Percentiles rank a stretch among this genome's conserved stretches.
phyloP scores from a whole-genome alignment of 331 rosid genomes.

The Malus hybrid region DNA sequence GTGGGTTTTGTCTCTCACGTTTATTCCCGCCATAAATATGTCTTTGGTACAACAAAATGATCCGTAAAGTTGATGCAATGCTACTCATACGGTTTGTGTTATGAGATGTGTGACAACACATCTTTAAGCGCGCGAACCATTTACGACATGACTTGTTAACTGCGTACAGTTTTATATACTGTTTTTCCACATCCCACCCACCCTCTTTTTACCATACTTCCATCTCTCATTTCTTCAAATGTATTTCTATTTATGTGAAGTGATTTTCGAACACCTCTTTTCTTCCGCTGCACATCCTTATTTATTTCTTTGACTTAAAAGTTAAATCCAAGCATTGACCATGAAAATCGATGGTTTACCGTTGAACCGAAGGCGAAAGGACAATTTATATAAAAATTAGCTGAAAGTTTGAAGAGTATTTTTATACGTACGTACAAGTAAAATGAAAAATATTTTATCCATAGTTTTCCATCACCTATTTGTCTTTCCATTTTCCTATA shows the following conservation, averaged over 20 bases:
- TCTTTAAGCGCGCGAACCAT: no score
- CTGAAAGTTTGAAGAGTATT: not conserved
- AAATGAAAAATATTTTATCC: no score
- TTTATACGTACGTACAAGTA: not conserved
- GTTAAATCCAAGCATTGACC: no score
- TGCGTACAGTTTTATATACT: not conserved
- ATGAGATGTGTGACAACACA: not conserved
- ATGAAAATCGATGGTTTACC: not conserved
- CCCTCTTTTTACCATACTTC: not conserved
- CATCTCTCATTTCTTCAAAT: not conserved
- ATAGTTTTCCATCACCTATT: not conserved
- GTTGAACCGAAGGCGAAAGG: not conserved
- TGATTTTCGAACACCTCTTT: not conserved
- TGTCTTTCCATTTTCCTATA: not conserved
- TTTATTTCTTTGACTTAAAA: no score
- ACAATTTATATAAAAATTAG: not conserved
- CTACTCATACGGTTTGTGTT: not conserved
- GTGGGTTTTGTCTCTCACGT: not conserved
- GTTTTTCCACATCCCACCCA: not conserved
- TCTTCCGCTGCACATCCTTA: not conserved
- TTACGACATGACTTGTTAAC: no score
- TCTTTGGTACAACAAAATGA: not conserved
- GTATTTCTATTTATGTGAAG: not conserved
- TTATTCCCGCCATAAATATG: not conserved
- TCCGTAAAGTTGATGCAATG: not conserved